Percentiles rank a stretch among this genome's conserved stretches.
Conservation (phyloP, 306 rosid species). For the Rosa rugosa region DNA sequence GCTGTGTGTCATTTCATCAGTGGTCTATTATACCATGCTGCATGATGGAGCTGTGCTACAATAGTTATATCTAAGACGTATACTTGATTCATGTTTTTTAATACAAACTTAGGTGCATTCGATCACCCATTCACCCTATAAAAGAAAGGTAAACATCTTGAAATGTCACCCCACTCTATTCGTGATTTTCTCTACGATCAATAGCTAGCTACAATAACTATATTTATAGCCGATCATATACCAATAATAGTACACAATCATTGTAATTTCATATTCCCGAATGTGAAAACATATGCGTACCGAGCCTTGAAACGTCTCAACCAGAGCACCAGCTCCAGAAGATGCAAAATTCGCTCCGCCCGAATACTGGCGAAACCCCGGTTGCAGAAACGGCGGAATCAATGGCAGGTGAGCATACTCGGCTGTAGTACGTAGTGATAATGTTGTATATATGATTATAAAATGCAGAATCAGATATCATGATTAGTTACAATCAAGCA, state of each 20-base stretch:
- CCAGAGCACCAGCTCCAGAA: constrained; percentile 86
- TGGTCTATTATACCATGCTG: background rate
- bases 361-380: constrained; percentile 47
- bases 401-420: constrained; percentile 72
- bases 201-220: background rate
- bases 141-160: background rate
- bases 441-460: background rate
- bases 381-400: constrained; percentile 71
- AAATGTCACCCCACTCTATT: background rate
- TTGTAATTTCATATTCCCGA: background rate
- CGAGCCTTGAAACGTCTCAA: constrained; percentile 72
- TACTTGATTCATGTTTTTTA: background rate
- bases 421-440: constrained; percentile 37
- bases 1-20: background rate
- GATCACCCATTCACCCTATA: background rate
- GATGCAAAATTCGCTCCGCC: constrained; percentile 91
- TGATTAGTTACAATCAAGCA: constrained; percentile 9
- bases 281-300: constrained; percentile 43
- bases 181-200: background rate
- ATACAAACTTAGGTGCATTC: background rate
- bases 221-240: background rate
- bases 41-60: background rate
- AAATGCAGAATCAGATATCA: background rate
- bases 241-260: background rate
- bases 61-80: background rate